These are phyloP conservation scores for Claviceps monticola DNA, from an alignment of 2,329 filamentous ascomycete species.

Conservation along the genomic window DNA sequence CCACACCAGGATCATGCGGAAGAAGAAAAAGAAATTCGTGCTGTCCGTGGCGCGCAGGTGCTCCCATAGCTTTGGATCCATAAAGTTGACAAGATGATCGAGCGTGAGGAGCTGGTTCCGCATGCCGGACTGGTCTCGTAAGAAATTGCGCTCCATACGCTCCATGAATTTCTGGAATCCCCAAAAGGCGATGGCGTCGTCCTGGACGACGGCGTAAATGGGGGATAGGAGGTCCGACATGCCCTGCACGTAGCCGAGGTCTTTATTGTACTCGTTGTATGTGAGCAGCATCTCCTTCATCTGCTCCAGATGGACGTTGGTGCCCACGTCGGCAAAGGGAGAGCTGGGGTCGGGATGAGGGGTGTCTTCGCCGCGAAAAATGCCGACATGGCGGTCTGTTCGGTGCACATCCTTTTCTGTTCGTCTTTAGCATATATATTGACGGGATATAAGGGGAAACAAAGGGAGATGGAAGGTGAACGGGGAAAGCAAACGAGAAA, in stretches of 20 bases:
- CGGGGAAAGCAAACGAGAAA: not conserved
- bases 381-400: conserved; percentile 86
- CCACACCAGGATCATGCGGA: conserved; percentile 97
- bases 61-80: conserved; percentile 87
- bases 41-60: conserved; percentile 84
- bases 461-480: not conserved
- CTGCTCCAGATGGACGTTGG: conserved; percentile 95
- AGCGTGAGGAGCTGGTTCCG: conserved; percentile 77
- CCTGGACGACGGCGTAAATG: conserved; percentile 93
- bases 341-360: conserved; percentile 94
- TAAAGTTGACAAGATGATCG: conserved; percentile 88
- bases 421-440: conserved; percentile 11
- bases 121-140: conserved; percentile 95
- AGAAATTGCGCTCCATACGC: conserved; percentile 92
- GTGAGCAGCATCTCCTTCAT: conserved; percentile 98
- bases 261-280: conserved; percentile 95
- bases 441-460: not conserved
- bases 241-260: conserved; percentile 92
- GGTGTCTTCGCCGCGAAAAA: conserved; percentile 92
- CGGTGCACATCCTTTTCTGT: conserved; percentile 97
- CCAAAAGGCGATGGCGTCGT: conserved; percentile 96
- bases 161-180: conserved; percentile 93
- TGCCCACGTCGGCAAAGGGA: conserved; percentile 82
- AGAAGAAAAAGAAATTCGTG: conserved; percentile 99
- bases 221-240: conserved; percentile 96